These are phyloP conservation scores for Yarrowia deformans DNA, from an alignment of 805 yeast genomes.

Conservation along the genomic window DNA sequence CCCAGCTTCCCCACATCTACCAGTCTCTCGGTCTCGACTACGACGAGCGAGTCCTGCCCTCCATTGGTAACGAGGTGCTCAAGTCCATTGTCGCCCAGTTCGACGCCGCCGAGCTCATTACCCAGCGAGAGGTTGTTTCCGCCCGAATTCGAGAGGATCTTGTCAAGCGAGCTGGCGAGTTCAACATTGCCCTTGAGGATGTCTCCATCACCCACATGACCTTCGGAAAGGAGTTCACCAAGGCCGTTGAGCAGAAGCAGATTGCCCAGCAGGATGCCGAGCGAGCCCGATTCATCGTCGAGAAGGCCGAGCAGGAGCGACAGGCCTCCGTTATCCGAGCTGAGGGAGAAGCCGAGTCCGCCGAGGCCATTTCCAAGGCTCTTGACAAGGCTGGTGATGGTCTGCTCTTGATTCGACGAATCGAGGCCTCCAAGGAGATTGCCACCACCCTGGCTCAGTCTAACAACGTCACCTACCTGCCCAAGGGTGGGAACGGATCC, in stretches of 20 bases:
- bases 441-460: constrained; percentile 85
- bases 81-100: constrained; percentile 98
- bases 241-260: constrained; percentile 98
- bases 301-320: constrained; percentile 96
- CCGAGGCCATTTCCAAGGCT: constrained; percentile 92
- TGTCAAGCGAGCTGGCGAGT: constrained; percentile 81
- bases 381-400: constrained; percentile 96
- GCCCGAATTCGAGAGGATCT: constrained; percentile 88
- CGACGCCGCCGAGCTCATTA: constrained; percentile 96
- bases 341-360: constrained; percentile 99
- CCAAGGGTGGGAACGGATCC: constrained; percentile 57
- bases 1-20: constrained; percentile 81
- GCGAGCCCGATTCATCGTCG: constrained; percentile 91
- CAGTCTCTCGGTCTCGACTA: constrained; percentile 92
- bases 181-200: constrained; percentile 90
- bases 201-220: constrained; percentile 98
- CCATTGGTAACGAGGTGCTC: constrained; percentile 97
- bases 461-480: constrained; percentile 87
- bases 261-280: constrained; percentile 99
- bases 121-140: constrained; percentile 95
- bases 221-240: constrained; percentile 94
- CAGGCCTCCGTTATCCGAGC: constrained; percentile 95
- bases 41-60: constrained; percentile 95
- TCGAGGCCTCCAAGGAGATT: constrained; percentile 96
- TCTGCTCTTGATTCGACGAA: constrained; percentile 86